Conservation (phyloP, 2,329 filamentous ascomycete genomes). For the Claviceps monticola region DNA sequence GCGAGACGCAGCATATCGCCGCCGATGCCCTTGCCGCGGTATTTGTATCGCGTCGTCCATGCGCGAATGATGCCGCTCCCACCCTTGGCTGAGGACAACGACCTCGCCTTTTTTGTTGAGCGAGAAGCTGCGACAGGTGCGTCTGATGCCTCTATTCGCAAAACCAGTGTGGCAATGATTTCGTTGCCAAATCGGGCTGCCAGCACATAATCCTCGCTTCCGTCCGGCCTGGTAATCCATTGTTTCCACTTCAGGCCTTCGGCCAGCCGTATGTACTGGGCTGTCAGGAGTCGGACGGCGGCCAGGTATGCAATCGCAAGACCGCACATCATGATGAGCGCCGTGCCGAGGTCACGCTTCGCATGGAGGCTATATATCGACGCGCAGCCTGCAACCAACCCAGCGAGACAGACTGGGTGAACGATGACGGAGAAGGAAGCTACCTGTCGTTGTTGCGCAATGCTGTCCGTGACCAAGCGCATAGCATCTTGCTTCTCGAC, state of each 20-base stretch:
- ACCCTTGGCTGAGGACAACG: constrained; percentile 20
- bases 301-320: constrained; percentile 50
- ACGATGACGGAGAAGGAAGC: constrained; percentile 50
- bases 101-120: constrained; percentile 2
- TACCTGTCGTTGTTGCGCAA: constrained; percentile 66
- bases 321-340: constrained; percentile 41
- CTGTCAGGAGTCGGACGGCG: constrained; percentile 43
- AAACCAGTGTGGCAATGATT: constrained; percentile 55
- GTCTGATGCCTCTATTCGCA: constrained; percentile 37
- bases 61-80: constrained; percentile 56
- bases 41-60: constrained; percentile 63
- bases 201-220: constrained; percentile 40
- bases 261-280: constrained; percentile 48
- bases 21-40: constrained; percentile 58
- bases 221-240: constrained; percentile 26
- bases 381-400: constrained; percentile 26
- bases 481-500: constrained; percentile 53
- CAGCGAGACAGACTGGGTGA: constrained; percentile 39
- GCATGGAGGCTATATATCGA: constrained; percentile 24
- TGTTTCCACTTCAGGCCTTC: constrained; percentile 50
- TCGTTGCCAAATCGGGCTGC: constrained; percentile 52
- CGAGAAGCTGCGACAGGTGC: not conserved
- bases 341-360: constrained; percentile 37
- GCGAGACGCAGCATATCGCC: constrained; percentile 59
- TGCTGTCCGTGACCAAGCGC: constrained; percentile 62